These are phyloP conservation scores for Gigaspora rosea DNA, from an alignment of 192 early-diverging fungal species.

Conservation along the genomic window DNA sequence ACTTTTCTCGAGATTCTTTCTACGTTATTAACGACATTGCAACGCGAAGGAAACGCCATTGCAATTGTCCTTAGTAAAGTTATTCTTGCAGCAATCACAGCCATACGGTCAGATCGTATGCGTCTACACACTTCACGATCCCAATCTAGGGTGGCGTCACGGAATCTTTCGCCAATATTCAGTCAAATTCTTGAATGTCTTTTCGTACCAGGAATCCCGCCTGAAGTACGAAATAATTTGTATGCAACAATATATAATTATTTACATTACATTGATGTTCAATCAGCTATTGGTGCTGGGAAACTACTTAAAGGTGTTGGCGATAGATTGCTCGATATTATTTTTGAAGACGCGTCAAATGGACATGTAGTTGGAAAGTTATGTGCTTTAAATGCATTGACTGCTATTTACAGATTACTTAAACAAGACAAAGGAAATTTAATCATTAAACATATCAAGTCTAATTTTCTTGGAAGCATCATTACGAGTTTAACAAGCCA, in stretches of 20 bases:
- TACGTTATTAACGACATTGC: constrained; percentile 63
- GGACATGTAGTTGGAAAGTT: constrained; percentile 81
- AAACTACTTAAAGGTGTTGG: constrained; percentile 58
- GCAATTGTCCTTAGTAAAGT: constrained; percentile 57
- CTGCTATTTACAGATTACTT: constrained; percentile 62
- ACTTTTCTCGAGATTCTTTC: constrained; percentile 69
- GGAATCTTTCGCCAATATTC: constrained; percentile 39
- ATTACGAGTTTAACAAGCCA: constrained; percentile 7
- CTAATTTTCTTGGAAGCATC: not conserved
- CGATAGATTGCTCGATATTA: constrained; percentile 71
- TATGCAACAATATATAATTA: constrained; percentile 25
- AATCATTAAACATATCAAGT: constrained; percentile 43
- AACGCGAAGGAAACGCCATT: constrained; percentile 48
- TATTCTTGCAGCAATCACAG: constrained; percentile 57
- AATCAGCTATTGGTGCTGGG: constrained; percentile 39
- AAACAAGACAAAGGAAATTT: constrained; percentile 46
- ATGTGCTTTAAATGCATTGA: constrained; percentile 78
- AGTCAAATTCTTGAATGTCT: constrained; percentile 35
- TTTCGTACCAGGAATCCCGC: not conserved
- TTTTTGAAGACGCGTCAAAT: constrained; percentile 83
- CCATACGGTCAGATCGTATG: constrained; percentile 57
- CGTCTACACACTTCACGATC: constrained; percentile 52
- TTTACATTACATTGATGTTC: constrained; percentile 31
- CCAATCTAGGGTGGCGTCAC: constrained; percentile 32
- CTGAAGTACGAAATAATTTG: constrained; percentile 23